Evolutionary conservation across 1,284 basidiomycete species (phyloP).

Genomic region (Volvariella surrecta): DNA sequence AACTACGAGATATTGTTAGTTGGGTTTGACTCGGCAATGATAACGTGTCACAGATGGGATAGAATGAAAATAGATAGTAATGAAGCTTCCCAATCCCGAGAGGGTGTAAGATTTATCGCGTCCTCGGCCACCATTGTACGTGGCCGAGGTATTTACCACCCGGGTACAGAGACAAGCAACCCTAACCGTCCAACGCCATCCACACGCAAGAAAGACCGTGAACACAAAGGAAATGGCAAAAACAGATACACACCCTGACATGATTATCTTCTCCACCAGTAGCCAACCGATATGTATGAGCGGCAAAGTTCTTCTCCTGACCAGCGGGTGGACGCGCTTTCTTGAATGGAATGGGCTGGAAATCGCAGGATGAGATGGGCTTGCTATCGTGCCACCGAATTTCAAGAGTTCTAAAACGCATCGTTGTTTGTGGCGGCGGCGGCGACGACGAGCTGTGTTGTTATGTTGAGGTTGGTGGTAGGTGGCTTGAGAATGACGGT

Average conservation of each 20-base stretch:
- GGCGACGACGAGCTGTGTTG: too few species aligned
- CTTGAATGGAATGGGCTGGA: conserved; percentile 74
- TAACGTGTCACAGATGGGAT: conserved; percentile 7
- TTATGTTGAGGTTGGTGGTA: too few species aligned
- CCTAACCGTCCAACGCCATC: too few species aligned
- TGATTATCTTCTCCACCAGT: conserved; percentile 97
- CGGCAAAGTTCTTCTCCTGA: conserved; percentile 48
- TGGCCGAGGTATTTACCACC: neutral
- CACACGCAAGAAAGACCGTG: too few species aligned
- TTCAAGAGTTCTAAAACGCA: conserved; percentile 81
- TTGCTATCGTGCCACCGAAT: conserved; percentile 94
- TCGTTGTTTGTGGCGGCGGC: conserved; percentile 22
- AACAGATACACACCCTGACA: conserved; percentile 69
- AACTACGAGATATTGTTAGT: conserved; percentile 39
- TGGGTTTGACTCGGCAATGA: neutral
- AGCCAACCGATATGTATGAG: conserved; percentile 80
- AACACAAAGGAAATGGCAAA: too few species aligned
- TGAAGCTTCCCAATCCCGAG: too few species aligned
- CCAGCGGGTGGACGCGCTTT: conserved; percentile 55
- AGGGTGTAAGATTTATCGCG: neutral
- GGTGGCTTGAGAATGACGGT: too few species aligned
- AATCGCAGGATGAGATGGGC: conserved; percentile 92
- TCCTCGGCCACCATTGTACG: neutral
- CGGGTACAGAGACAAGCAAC: too few species aligned
- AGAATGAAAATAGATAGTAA: too few species aligned